phyloP scores from a whole-genome alignment of 1,284 basidiomycete species.

The Ceratorhiza oryzae-sativae region DNA sequence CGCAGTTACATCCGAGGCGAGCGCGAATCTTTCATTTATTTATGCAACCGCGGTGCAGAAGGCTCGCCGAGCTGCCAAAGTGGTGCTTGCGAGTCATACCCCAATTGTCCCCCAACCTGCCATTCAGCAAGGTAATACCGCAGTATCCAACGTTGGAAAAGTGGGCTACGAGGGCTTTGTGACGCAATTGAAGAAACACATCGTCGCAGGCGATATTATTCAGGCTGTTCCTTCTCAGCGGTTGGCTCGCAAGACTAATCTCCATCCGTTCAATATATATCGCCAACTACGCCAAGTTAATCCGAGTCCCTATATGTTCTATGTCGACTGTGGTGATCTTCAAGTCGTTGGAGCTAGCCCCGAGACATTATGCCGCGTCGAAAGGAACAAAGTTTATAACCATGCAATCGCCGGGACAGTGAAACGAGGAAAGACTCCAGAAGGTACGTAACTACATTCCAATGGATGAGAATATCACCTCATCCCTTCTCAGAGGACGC shows the following conservation, averaged over 20 bases:
- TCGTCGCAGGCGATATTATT: conserved; percentile 96
- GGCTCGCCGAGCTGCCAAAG: conserved; percentile 74
- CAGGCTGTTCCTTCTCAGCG: conserved; percentile 98
- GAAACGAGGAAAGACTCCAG: conserved; percentile 81
- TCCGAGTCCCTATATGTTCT: conserved; percentile 99
- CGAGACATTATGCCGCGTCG: conserved; percentile 97
- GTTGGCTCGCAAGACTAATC: conserved; percentile 79
- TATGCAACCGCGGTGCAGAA: conserved; percentile 85
- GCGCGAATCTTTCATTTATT: conserved; percentile 71
- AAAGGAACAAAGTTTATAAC: conserved; percentile 91
- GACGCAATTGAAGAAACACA: conserved; percentile 90
- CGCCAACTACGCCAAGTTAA: conserved; percentile 93
- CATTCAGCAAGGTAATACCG: conserved; percentile 58
- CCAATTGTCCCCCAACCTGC: conserved; percentile 67
- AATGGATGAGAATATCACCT: background rate
- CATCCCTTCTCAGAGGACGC: conserved; percentile 77
- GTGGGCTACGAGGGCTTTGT: conserved; percentile 93
- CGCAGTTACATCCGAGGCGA: conserved; percentile 53
- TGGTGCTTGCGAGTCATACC: conserved; percentile 64
- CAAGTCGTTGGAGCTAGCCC: conserved; percentile 97
- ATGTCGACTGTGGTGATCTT: conserved; percentile 89
- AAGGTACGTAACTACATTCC: conserved; percentile 62
- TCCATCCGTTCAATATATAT: conserved; percentile 98
- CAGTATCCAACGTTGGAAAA: conserved; percentile 92
- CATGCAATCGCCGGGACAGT: conserved; percentile 99